Percentiles rank a stretch among this genome's conserved stretches.
These are phyloP conservation scores for Colletotrichum viniferum DNA, from an alignment of 2,329 filamentous ascomycete genomes.

Conservation along the genomic window DNA sequence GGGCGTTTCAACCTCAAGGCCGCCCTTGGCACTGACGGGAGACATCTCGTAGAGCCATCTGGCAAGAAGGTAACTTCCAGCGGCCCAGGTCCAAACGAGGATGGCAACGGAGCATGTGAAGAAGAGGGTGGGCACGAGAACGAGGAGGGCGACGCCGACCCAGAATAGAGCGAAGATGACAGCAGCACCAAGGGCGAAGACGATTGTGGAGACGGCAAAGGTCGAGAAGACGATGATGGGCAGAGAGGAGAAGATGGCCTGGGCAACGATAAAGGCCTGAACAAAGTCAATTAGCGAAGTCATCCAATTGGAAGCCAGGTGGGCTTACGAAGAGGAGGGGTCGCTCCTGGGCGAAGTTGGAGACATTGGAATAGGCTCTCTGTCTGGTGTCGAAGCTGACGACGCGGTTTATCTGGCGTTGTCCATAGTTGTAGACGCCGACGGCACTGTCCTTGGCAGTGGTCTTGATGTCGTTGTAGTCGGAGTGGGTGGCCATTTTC, in stretches of 20 bases:
- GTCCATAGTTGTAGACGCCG: slow-evolving; percentile 43
- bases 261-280: slow-evolving; percentile 71
- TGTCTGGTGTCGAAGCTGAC: slow-evolving; percentile 67
- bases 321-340: slow-evolving; percentile 71
- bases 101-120: slow-evolving; percentile 66
- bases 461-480: slow-evolving; percentile 26
- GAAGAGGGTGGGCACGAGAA: slow-evolving; percentile 73
- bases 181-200: slow-evolving; percentile 66
- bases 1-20: slow-evolving; percentile 23
- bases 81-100: slow-evolving; percentile 70
- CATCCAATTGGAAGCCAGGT: not conserved
- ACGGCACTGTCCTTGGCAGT: slow-evolving; percentile 37
- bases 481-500: not conserved
- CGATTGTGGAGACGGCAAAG: slow-evolving; percentile 66
- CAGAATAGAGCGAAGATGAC: slow-evolving; percentile 71
- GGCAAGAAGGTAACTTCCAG: slow-evolving; percentile 60
- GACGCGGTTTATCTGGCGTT: slow-evolving; percentile 51
- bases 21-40: slow-evolving; percentile 26
- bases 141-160: slow-evolving; percentile 67
- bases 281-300: not conserved
- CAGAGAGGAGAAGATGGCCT: slow-evolving; percentile 67
- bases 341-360: slow-evolving; percentile 63
- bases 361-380: slow-evolving; percentile 55
- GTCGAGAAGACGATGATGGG: slow-evolving; percentile 72
- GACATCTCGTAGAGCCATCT: slow-evolving; percentile 49